A percentile compares a stretch with the other conserved stretches of the same genome.
Evolutionary conservation across 2,329 filamentous ascomycete species (phyloP).

Genomic region (Aspergillus sp.): DNA sequence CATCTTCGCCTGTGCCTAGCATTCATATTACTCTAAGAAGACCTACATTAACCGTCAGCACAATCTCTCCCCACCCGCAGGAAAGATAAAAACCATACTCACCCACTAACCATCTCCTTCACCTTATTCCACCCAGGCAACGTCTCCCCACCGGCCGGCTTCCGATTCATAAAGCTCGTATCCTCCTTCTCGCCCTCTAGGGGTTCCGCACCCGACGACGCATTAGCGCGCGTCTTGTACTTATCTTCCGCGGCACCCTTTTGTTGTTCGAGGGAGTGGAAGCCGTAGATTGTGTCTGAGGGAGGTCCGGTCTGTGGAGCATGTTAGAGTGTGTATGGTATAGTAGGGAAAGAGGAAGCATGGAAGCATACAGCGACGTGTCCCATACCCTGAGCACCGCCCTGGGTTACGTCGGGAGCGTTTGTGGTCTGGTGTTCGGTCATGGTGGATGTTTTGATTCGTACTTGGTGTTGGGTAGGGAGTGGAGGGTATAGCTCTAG

Average conservation of each 20-base stretch:
- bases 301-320: conserved; percentile 27
- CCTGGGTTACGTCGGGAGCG: conserved; percentile 1
- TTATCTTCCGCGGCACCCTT: conserved; percentile 31
- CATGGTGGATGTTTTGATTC: background rate
- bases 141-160: conserved; percentile 33
- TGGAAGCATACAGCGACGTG: conserved; percentile 30
- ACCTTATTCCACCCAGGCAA: conserved; percentile 36
- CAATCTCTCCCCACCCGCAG: background rate
- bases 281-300: conserved; percentile 31
- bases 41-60: conserved; percentile 5
- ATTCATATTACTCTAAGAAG: background rate
- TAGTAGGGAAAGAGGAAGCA: background rate
- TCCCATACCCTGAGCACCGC: conserved; percentile 26
- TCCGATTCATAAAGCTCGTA: conserved; percentile 35
- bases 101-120: conserved; percentile 26
- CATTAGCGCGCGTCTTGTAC: conserved; percentile 21
- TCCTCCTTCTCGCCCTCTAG: conserved; percentile 36
- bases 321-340: background rate
- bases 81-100: background rate
- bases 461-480: background rate
- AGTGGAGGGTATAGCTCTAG: background rate
- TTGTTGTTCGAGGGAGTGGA: conserved; percentile 34
- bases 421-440: conserved; percentile 2
- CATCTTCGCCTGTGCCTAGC: background rate
- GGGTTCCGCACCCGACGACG: conserved; percentile 17